A percentile compares a stretch with the other conserved stretches of the same genome.
Conservation (phyloP, 2,329 filamentous ascomycete species). For the Colletotrichum filicis region DNA sequence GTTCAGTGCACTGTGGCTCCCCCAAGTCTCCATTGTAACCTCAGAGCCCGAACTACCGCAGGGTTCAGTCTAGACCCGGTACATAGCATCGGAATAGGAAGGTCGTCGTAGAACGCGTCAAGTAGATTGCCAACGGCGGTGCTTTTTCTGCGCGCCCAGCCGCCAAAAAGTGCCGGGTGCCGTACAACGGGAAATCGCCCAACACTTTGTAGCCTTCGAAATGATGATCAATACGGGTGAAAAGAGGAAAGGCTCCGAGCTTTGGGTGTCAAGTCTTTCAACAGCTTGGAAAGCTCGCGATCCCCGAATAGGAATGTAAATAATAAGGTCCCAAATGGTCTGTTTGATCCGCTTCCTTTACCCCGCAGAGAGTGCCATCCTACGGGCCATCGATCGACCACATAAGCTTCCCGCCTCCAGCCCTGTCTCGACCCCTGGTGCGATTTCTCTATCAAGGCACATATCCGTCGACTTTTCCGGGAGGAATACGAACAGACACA, state of each 20-base stretch:
- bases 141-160: conserved; percentile 7
- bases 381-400: conserved; percentile 15
- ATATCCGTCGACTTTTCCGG: not conserved
- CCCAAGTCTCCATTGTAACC: not conserved
- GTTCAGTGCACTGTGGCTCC: not conserved
- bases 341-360: not conserved
- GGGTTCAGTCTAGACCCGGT: conserved; percentile 13
- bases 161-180: conserved; percentile 14
- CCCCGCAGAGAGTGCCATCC: conserved; percentile 10
- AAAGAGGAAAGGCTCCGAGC: too few species aligned
- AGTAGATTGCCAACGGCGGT: not conserved
- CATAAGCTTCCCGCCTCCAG: conserved; percentile 9
- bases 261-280: not conserved
- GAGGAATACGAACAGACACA: not conserved
- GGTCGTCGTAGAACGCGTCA: not conserved
- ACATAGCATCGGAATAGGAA: conserved; percentile 24
- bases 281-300: not conserved
- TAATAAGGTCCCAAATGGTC: not conserved
- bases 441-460: conserved; percentile 1
- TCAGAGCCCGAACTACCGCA: not conserved
- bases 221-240: too few species aligned
- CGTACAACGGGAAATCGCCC: not conserved
- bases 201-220: too few species aligned
- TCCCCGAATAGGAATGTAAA: not conserved
- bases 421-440: not conserved